Conservation (phyloP, 1,139 yeast species). For the Hyphopichia fennica region DNA sequence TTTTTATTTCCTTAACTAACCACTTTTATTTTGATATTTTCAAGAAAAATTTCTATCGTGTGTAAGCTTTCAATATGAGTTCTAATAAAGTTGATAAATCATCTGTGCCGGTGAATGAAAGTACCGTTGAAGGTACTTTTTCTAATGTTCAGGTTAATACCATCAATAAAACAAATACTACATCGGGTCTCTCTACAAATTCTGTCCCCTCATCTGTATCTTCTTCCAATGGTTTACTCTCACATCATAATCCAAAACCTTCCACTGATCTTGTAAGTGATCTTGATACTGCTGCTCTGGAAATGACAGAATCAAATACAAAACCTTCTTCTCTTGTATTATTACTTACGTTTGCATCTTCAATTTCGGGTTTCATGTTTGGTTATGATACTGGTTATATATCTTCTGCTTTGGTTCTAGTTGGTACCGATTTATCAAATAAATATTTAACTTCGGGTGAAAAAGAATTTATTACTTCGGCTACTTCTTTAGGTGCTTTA, state of each 20-base stretch:
- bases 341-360: slow-evolving; percentile 71
- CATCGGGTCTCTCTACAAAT: no score
- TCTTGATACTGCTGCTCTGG: background rate
- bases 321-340: slow-evolving; percentile 66
- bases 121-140: no score
- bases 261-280: slow-evolving; percentile 5
- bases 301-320: slow-evolving; percentile 21
- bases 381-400: slow-evolving; percentile 97
- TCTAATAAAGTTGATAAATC: no score
- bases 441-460: slow-evolving; percentile 64
- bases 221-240: background rate
- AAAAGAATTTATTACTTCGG: slow-evolving; percentile 89
- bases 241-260: background rate
- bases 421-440: slow-evolving; percentile 68
- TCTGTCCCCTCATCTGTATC: background rate
- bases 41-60: no score
- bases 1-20: no score
- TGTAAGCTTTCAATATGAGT: no score
- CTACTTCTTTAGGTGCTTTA: slow-evolving; percentile 90
- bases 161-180: no score
- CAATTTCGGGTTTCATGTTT: slow-evolving; percentile 93
- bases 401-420: slow-evolving; percentile 84
- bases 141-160: no score
- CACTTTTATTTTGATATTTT: no score
- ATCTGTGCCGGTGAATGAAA: no score